These are phyloP conservation scores for Cucurbita moschata DNA, from an alignment of 306 rosid species.

Conservation along the genomic window DNA sequence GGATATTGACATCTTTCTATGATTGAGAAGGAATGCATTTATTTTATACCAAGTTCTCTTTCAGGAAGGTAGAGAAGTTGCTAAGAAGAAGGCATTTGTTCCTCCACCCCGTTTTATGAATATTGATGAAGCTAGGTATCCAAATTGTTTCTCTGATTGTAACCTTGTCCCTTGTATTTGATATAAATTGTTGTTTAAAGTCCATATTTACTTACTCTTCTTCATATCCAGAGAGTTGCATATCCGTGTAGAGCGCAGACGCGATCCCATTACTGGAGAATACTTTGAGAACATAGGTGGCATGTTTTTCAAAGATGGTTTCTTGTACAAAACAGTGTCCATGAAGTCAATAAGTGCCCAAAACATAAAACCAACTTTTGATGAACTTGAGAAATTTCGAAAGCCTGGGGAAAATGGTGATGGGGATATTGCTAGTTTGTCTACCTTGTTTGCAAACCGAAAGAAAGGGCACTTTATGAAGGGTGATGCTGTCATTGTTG, in stretches of 20 bases:
- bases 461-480: slow-evolving; percentile 97
- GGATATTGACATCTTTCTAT: neutral
- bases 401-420: slow-evolving; percentile 89
- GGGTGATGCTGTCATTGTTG: slow-evolving; percentile 85
- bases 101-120: slow-evolving; percentile 99
- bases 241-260: slow-evolving; percentile 81
- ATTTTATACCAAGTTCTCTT: slow-evolving; percentile 10
- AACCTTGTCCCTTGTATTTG: slow-evolving; percentile 4
- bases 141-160: slow-evolving; percentile 3
- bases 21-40: neutral
- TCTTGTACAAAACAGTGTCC: slow-evolving; percentile 75
- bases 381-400: slow-evolving; percentile 88
- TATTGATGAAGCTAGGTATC: slow-evolving; percentile 84
- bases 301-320: slow-evolving; percentile 92
- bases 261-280: slow-evolving; percentile 80
- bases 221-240: slow-evolving; percentile 65
- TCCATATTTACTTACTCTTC: slow-evolving; percentile 8
- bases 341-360: slow-evolving; percentile 71
- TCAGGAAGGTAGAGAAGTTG: slow-evolving; percentile 96
- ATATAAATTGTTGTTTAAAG: slow-evolving; percentile 9
- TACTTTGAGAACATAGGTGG: slow-evolving; percentile 78
- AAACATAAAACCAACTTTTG: slow-evolving; percentile 81
- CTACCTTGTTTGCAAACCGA: slow-evolving; percentile 77
- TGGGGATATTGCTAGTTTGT: slow-evolving; percentile 68
- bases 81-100: slow-evolving; percentile 82